phyloP scores from a whole-genome alignment of 2,329 filamentous ascomycete genomes.

The Colletotrichum navitas region DNA sequence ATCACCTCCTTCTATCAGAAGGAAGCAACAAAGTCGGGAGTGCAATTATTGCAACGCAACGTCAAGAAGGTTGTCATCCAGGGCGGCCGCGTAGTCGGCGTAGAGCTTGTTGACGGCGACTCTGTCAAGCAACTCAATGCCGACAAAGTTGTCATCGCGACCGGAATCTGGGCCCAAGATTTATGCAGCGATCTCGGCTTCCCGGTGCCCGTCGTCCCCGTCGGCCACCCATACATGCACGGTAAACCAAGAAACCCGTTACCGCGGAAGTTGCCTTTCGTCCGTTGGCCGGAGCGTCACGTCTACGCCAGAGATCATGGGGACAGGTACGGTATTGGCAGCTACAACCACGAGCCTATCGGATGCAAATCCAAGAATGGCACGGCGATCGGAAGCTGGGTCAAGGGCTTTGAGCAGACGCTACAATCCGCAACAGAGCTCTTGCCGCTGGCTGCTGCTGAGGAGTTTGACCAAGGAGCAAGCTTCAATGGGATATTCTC shows the following conservation, averaged over 20 bases:
- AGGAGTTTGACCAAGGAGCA: conserved; percentile 6
- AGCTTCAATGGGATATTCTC: conserved; percentile 34
- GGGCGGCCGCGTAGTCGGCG: conserved; percentile 10
- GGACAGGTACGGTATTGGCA: conserved; percentile 21
- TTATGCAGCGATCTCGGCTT: conserved; percentile 8
- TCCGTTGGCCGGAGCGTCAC: conserved; percentile 35
- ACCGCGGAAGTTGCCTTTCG: conserved; percentile 2
- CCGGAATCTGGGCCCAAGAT: conserved; percentile 26
- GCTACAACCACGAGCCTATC: conserved; percentile 24
- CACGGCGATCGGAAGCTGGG: conserved; percentile 25
- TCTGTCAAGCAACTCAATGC: conserved; percentile 3
- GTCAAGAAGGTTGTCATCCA: conserved; percentile 3
- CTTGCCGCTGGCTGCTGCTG: neutral
- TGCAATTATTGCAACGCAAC: neutral
- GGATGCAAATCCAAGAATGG: conserved; percentile 11
- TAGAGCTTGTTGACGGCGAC: neutral
- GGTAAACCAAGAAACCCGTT: neutral
- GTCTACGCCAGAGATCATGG: conserved; percentile 29
- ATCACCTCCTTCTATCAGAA: conserved; percentile 28
- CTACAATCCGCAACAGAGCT: conserved; percentile 4
- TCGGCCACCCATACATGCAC: conserved; percentile 29
- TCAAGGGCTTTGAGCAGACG: conserved; percentile 13
- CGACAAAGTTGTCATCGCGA: conserved; percentile 20
- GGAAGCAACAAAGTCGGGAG: conserved; percentile 10
- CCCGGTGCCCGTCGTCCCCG: conserved; percentile 25